Evolutionary conservation across 768 basidiomycete genomes (phyloP), one percentile per base, ranked within the genome.

Genomic region (Pisolithus albus): DNA sequence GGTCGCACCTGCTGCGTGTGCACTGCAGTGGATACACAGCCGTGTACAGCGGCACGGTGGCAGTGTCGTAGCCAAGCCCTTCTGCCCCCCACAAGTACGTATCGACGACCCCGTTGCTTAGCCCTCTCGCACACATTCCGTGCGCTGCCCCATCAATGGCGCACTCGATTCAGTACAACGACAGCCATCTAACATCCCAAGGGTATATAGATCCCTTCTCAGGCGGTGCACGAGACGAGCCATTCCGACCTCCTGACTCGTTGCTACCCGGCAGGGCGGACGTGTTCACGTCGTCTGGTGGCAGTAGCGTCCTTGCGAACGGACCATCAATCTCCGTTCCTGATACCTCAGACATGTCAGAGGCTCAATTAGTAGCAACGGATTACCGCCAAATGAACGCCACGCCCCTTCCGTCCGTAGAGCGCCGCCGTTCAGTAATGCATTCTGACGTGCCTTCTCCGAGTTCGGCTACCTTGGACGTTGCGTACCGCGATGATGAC

Each of bases 401-500:
- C 16, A 62, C 57, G 13, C 64, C 66, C 15, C 37, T 34, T 3
- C 46, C 44, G 41, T 47, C 51, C 37, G 53, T 49, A 13, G 47
- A 10, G 28, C 56, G 53, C 34, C 44, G 40, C 37, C 64, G 50
- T 26, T 49, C 58, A 48, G 53, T 58, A 32, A 56, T 56, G 18
- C 57, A 60, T 39, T 59, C 61, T 11, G 53, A 59, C 10, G 51
- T 21, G 15, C 38, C 52, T 21, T 43, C 37, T 7, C 40, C 44
- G n/a, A 53, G 42, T 42, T 28, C 50, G 38, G 34, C 34, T 18
- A 50, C 58, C n/a, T 49, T 43, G 50, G 47, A 51, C 37, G 24
- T 34, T 8, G 52, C 58, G 7, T 68, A 68, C 52, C 59, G 39
- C 16, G 66, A 68, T 19, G 57, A 68, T 2, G 56, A 58, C 23